Evolutionary conservation across 225 moss, liverwort and hornwort species (phyloP).

Genomic region (Lunularia cruciata): DNA sequence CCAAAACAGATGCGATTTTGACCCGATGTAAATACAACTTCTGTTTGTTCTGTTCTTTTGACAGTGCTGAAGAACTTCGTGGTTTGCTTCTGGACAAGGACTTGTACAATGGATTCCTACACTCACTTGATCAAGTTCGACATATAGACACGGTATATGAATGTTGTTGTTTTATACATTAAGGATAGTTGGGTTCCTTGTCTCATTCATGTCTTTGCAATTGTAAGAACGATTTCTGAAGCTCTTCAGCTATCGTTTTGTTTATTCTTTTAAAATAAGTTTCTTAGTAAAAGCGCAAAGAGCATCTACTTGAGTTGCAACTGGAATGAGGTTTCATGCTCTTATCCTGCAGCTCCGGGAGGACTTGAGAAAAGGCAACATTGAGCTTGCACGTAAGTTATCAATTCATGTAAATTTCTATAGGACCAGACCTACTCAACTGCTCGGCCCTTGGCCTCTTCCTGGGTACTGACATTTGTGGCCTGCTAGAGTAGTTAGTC

Average conservation of each 20-base stretch:
- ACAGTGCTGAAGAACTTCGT: slow-evolving; percentile 46
- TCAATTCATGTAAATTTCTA: background rate
- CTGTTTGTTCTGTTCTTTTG: background rate
- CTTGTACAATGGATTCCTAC: slow-evolving; percentile 71
- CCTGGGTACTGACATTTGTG: no score
- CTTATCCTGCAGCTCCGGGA: slow-evolving; percentile 62
- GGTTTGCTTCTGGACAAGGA: slow-evolving; percentile 63
- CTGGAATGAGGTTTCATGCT: background rate
- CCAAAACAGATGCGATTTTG: no score
- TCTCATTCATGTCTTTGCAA: no score
- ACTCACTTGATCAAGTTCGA: slow-evolving; percentile 86
- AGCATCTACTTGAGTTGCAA: background rate
- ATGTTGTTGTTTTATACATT: background rate
- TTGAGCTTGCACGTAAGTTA: slow-evolving; percentile 86
- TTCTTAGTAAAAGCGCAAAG: background rate
- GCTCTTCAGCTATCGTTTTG: background rate
- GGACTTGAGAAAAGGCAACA: slow-evolving; percentile 75
- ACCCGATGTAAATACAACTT: no score
- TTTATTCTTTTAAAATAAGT: background rate
- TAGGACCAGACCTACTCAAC: slow-evolving; percentile 7
- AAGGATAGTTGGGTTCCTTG: background rate
- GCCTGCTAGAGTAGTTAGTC: background rate
- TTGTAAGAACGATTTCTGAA: background rate
- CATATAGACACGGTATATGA: slow-evolving; percentile 68
- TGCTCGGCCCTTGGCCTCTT: background rate